Conservation (phyloP, 345 rosid genomes). For the Gossypium stocksii region DNA sequence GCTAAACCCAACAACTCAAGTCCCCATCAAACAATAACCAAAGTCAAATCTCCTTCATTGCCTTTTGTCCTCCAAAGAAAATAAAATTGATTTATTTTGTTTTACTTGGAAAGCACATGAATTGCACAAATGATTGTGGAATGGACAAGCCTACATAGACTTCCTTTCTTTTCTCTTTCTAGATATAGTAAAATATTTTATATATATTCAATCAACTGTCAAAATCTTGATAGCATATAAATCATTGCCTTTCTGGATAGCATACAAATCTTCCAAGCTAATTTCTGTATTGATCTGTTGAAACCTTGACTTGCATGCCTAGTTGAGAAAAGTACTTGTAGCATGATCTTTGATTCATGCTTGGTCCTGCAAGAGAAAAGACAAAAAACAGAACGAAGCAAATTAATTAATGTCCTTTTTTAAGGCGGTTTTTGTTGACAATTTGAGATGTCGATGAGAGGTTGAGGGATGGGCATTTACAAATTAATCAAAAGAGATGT, state of each 20-base stretch:
- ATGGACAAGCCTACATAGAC: neutral
- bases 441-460: neutral
- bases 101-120: neutral
- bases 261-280: neutral
- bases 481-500: neutral
- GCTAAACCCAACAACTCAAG: constrained; percentile 14
- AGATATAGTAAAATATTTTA: neutral
- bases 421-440: neutral
- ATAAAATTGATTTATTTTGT: neutral
- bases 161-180: neutral
- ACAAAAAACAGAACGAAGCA: neutral
- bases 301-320: neutral
- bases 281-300: neutral
- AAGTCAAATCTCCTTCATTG: constrained; percentile 20
- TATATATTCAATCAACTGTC: no score
- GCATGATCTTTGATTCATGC: neutral
- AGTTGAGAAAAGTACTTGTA: neutral
- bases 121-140: constrained; percentile 19
- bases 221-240: no score
- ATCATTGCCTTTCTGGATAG: no score
- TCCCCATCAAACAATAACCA: constrained; percentile 18
- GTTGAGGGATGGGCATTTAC: neutral
- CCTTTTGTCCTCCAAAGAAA: constrained; percentile 14
- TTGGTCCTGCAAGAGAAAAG: neutral
- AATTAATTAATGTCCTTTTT: neutral